phyloP scores from a whole-genome alignment of 139 green algal genomes.

The Closterium sp. region DNA sequence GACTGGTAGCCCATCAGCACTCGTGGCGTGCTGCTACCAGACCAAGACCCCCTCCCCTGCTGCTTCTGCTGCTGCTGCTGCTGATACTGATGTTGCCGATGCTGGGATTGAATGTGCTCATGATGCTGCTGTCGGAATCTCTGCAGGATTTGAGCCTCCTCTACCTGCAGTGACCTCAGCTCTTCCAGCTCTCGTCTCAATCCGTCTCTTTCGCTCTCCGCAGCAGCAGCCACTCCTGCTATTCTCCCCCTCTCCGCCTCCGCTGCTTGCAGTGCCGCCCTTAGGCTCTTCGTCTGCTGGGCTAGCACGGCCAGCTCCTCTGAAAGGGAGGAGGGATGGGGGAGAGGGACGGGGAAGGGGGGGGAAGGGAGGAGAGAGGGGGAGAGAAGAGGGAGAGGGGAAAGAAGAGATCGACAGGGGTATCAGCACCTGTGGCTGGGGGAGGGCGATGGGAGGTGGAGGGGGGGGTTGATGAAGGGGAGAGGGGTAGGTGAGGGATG shows the following conservation, averaged over 20 bases:
- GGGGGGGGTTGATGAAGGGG: no score
- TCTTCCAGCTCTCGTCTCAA: not conserved
- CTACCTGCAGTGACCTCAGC: not conserved
- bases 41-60: not conserved
- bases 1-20: not conserved
- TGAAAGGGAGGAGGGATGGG: not conserved
- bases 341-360: not conserved
- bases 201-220: not conserved
- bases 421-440: no score
- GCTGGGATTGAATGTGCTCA: no score
- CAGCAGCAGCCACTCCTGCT: not conserved
- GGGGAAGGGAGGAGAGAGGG: no score
- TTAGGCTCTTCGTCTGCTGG: no score
- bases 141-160: not conserved
- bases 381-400: not conserved
- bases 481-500: not conserved
- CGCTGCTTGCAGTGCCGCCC: not conserved
- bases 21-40: not conserved
- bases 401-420: not conserved
- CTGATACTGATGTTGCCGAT: no score
- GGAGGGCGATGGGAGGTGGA: not conserved
- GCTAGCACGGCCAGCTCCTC: no score
- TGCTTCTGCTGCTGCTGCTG: not conserved
- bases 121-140: no score
- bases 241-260: not conserved